These are phyloP conservation scores for Coccomyxa sp. DNA, from an alignment of 139 green algal genomes.

Conservation along the genomic window DNA sequence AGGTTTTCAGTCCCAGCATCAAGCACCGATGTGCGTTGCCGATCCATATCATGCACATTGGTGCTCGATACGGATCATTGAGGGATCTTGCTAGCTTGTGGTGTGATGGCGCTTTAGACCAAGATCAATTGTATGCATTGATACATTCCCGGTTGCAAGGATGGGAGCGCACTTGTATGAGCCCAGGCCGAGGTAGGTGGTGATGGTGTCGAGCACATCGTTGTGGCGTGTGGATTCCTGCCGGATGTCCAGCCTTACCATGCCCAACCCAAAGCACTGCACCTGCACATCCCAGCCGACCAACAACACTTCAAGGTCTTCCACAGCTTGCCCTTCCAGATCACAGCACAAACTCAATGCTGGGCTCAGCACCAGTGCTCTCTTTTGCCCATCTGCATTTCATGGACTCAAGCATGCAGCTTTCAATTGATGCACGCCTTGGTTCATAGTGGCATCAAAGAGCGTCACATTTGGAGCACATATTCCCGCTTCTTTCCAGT, in stretches of 20 bases:
- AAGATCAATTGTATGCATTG: not conserved
- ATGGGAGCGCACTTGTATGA: constrained; percentile 51
- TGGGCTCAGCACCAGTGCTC: not conserved
- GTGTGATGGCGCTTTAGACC: too few species aligned
- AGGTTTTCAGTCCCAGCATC: too few species aligned
- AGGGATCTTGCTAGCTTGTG: too few species aligned
- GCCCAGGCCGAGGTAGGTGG: constrained; percentile 68
- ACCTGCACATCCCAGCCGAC: constrained; percentile 19
- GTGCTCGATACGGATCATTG: too few species aligned
- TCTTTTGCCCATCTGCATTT: too few species aligned
- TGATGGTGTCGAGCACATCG: constrained; percentile 86
- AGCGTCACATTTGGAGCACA: too few species aligned
- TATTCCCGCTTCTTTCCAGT: too few species aligned
- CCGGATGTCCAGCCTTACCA: constrained; percentile 73
- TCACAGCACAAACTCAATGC: not conserved
- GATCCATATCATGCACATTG: too few species aligned
- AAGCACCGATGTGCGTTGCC: too few species aligned
- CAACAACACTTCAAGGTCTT: not conserved
- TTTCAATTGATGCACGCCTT: too few species aligned
- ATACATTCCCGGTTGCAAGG: not conserved
- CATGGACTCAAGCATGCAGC: too few species aligned
- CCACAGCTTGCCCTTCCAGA: not conserved
- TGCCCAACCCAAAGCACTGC: constrained; percentile 54
- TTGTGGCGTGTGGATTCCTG: constrained; percentile 64
- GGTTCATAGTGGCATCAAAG: too few species aligned